Percentiles rank a stretch among this genome's conserved stretches.
These are phyloP conservation scores for Ceratorhiza oryzae-sativae DNA, from an alignment of 1,284 basidiomycete genomes.

Conservation along the genomic window DNA sequence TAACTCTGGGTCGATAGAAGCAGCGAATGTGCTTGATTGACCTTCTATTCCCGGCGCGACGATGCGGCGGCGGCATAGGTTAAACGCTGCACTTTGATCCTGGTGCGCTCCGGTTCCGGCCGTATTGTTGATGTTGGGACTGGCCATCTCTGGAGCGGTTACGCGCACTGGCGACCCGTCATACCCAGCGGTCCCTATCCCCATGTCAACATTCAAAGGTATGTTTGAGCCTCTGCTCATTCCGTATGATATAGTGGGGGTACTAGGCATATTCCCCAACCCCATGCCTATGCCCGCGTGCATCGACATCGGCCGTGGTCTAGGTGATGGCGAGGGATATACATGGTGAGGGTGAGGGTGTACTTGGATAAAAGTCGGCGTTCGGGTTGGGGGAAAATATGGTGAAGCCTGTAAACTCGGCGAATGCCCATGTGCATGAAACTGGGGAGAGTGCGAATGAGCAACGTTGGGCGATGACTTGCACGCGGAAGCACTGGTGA, in stretches of 20 bases:
- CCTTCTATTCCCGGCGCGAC: conserved; percentile 28
- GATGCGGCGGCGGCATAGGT: conserved; percentile 27
- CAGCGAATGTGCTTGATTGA: conserved; percentile 22
- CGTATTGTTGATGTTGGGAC: not conserved
- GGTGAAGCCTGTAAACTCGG: conserved; percentile 24
- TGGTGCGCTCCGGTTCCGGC: not conserved
- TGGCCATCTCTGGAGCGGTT: not conserved
- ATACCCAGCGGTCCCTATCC: conserved; percentile 11
- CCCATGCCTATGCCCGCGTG: conserved; percentile 28
- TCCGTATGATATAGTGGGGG: conserved; percentile 12
- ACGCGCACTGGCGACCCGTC: conserved; percentile 2
- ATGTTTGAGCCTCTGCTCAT: not conserved
- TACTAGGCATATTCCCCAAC: conserved; percentile 15
- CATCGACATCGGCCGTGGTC: conserved; percentile 32
- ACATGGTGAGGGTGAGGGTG: conserved; percentile 30
- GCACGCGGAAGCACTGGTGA: conserved; percentile 3
- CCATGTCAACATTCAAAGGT: not conserved
- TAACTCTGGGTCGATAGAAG: conserved; percentile 32
- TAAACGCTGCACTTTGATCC: conserved; percentile 29
- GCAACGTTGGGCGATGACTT: not conserved
- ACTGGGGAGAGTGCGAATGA: conserved; percentile 6
- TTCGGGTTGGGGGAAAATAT: conserved; percentile 22
- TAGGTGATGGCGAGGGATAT: conserved; percentile 35
- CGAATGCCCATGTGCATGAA: conserved; percentile 31
- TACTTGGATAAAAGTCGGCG: conserved; percentile 21